Evolutionary conservation across 1,284 basidiomycete genomes (phyloP).

Genomic region (Sphaerobolus stellatus): DNA sequence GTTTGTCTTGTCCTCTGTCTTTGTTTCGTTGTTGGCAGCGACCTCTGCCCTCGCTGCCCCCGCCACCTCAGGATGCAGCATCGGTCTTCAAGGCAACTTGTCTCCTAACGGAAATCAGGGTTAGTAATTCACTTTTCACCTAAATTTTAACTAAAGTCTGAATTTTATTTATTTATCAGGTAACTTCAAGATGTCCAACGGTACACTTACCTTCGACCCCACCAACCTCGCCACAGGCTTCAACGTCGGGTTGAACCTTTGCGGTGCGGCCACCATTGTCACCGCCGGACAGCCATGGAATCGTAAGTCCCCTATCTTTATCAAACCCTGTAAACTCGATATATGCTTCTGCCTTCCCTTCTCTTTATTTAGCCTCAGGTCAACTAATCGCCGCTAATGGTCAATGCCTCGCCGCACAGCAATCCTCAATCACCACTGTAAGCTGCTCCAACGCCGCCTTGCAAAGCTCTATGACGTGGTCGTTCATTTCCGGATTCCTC

Average conservation of each 20-base stretch:
- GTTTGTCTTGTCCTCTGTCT: background rate
- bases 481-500: conserved; percentile 1
- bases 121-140: background rate
- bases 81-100: background rate
- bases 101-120: conserved; percentile 4
- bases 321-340: background rate
- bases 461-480: conserved; percentile 3
- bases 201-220: conserved; percentile 4
- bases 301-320: background rate
- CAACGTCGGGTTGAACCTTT: background rate
- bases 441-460: background rate
- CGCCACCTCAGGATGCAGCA: background rate
- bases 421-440: background rate
- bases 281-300: background rate
- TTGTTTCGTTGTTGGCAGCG: background rate
- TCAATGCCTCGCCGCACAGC: conserved; percentile 1
- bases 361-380: background rate
- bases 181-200: conserved; percentile 4
- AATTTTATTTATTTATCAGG: background rate
- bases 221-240: background rate
- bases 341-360: background rate
- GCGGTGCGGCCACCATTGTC: background rate
- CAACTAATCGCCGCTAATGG: background rate
- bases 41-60: background rate
- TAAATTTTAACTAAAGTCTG: background rate